Evolutionary conservation across 352 stramenopile species (phyloP).

Genomic region (Globisporangium splendens): DNA sequence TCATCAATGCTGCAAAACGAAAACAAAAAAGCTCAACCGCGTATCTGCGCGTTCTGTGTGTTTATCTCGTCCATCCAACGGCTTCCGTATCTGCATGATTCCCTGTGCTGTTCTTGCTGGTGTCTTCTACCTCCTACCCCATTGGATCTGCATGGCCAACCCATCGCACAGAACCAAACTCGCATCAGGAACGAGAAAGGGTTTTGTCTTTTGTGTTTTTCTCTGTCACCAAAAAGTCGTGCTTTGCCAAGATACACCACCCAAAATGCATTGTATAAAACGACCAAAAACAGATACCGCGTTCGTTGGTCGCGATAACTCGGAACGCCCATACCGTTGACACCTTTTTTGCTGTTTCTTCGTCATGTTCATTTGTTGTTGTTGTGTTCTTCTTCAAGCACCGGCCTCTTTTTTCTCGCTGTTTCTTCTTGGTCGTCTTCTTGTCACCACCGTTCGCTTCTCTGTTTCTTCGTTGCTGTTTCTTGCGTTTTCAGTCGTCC

Average conservation of each 20-base stretch:
- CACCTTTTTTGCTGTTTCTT: neutral
- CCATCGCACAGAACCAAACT: neutral
- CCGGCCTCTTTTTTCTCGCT: slow-evolving; percentile 2
- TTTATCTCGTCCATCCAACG: neutral
- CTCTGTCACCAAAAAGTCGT: neutral
- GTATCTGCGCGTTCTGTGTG: neutral
- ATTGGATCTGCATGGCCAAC: neutral
- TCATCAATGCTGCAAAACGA: neutral
- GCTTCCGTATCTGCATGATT: neutral
- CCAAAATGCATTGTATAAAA: slow-evolving; percentile 15
- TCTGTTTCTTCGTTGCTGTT: neutral
- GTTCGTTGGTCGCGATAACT: slow-evolving; percentile 5
- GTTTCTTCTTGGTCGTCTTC: slow-evolving; percentile 4
- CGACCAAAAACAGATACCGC: slow-evolving; percentile 12
- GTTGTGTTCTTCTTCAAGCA: too few relatives aligned
- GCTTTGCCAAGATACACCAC: slow-evolving; percentile 10
- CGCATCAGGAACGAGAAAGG: neutral
- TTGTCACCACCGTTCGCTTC: neutral
- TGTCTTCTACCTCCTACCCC: neutral
- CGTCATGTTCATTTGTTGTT: slow-evolving; percentile 3
- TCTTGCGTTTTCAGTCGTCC: slow-evolving; percentile 2
- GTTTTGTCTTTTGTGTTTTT: neutral
- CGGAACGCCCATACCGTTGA: slow-evolving; percentile 8
- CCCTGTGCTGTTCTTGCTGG: neutral
- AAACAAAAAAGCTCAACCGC: neutral